Conservation (phyloP, 2,329 filamentous ascomycete genomes). For the Aspergillus neotritici region DNA sequence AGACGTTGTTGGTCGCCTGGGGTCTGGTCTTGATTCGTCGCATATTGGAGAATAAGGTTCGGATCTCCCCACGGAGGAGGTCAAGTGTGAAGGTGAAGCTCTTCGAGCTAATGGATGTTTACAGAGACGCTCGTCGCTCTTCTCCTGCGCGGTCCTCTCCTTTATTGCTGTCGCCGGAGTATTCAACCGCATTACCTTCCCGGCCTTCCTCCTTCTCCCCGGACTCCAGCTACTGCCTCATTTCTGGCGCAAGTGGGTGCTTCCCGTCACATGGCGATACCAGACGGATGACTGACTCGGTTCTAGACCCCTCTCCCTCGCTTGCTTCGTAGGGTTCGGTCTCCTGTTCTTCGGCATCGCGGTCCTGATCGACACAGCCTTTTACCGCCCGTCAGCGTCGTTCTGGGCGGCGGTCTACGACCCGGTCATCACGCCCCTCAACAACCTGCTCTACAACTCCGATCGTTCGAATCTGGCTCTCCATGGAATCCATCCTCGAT, state of each 20-base stretch:
- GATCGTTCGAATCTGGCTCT: conserved; percentile 63
- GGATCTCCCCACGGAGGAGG: conserved; percentile 1
- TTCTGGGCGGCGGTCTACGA: conserved; percentile 40
- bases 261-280: neutral
- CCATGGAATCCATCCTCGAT: conserved; percentile 73
- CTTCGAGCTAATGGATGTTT: conserved; percentile 10
- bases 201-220: conserved; percentile 82
- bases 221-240: conserved; percentile 77
- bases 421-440: conserved; percentile 69
- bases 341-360: conserved; percentile 65
- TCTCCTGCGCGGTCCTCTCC: conserved; percentile 72
- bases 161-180: conserved; percentile 77
- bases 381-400: conserved; percentile 53
- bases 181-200: conserved; percentile 97
- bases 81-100: neutral
- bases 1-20: conserved; percentile 90
- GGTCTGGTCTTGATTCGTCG: conserved; percentile 85
- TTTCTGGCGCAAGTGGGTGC: conserved; percentile 68
- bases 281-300: conserved; percentile 31
- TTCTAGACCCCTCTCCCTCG: conserved; percentile 52
- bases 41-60: conserved; percentile 71
- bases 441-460: conserved; percentile 73
- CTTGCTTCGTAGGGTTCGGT: conserved; percentile 60
- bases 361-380: conserved; percentile 76
- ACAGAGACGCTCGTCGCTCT: conserved; percentile 67